Conservation (phyloP, 768 basidiomycete genomes). For the Lentinula guzmanii region DNA sequence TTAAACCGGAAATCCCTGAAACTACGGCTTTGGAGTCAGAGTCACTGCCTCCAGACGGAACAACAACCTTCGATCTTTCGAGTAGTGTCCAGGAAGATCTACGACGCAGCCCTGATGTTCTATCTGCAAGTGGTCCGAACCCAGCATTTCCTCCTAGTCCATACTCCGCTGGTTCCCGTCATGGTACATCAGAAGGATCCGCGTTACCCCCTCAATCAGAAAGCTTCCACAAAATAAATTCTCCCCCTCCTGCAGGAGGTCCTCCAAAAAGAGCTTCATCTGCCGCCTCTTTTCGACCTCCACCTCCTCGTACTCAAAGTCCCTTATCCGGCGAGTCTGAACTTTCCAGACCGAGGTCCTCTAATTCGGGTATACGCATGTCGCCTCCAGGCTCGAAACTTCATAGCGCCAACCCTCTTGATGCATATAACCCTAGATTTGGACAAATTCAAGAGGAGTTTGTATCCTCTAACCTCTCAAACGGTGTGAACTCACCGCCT, state of each 20-base stretch:
- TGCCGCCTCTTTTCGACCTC: neutral
- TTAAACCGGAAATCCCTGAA: neutral
- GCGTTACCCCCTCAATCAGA: neutral
- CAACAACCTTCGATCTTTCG: neutral
- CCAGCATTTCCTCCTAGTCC: neutral
- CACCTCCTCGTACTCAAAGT: constrained; percentile 2
- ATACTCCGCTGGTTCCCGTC: neutral
- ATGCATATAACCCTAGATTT: neutral
- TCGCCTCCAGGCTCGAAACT: neutral
- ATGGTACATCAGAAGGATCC: neutral
- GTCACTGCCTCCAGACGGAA: neutral
- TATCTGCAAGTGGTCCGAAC: neutral
- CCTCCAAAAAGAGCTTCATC: constrained; percentile 4
- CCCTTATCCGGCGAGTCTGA: neutral
- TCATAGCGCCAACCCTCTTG: neutral
- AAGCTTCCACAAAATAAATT: neutral
- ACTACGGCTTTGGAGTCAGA: neutral
- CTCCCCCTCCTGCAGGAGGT: neutral
- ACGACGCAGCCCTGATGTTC: neutral
- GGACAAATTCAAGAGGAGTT: neutral
- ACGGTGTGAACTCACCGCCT: neutral
- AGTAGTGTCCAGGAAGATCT: neutral
- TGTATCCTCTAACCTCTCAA: neutral
- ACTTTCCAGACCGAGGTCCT: constrained; percentile 3
- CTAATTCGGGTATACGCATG: neutral